phyloP scores from a whole-genome alignment of 768 basidiomycete species.

The Tricholoma flavovirens region DNA sequence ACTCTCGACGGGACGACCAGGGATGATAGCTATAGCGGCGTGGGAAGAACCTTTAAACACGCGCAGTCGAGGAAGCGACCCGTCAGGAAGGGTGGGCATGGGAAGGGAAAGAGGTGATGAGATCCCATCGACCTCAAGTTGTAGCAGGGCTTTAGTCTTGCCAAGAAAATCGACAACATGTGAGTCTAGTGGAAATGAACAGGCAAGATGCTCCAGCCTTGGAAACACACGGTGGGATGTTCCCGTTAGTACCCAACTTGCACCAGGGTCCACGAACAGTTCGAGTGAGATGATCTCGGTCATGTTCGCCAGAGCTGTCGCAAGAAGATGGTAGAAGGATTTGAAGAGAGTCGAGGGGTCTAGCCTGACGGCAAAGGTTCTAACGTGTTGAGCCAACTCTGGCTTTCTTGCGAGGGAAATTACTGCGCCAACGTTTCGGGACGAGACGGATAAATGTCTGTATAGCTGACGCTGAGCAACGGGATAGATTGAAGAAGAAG shows the following conservation, averaged over 20 bases:
- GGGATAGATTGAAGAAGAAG: slow-evolving; percentile 35
- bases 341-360: slow-evolving; percentile 36
- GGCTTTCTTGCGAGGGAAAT: slow-evolving; percentile 51
- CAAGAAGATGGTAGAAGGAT: slow-evolving; percentile 44
- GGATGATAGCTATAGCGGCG: slow-evolving; percentile 51
- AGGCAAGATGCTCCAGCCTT: slow-evolving; percentile 49
- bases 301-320: slow-evolving; percentile 56
- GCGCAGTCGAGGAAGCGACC: slow-evolving; percentile 37
- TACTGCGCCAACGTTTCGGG: slow-evolving; percentile 44
- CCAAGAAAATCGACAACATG: slow-evolving; percentile 55
- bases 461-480: slow-evolving; percentile 62
- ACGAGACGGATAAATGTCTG: slow-evolving; percentile 45
- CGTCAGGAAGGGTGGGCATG: slow-evolving; percentile 31
- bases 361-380: slow-evolving; percentile 53
- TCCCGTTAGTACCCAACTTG: slow-evolving; percentile 49
- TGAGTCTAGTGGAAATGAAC: slow-evolving; percentile 55
- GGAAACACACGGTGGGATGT: slow-evolving; percentile 30
- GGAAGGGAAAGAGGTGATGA: slow-evolving; percentile 22
- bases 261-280: slow-evolving; percentile 44
- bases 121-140: slow-evolving; percentile 50
- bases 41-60: slow-evolving; percentile 59
- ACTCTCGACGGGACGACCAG: slow-evolving; percentile 59
- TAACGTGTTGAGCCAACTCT: slow-evolving; percentile 55
- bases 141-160: slow-evolving; percentile 46
- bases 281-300: slow-evolving; percentile 51